Percentiles rank a stretch among this genome's conserved stretches.
These are phyloP conservation scores for Phialophora tarda DNA, from an alignment of 2,329 filamentous ascomycete genomes.

Conservation along the genomic window DNA sequence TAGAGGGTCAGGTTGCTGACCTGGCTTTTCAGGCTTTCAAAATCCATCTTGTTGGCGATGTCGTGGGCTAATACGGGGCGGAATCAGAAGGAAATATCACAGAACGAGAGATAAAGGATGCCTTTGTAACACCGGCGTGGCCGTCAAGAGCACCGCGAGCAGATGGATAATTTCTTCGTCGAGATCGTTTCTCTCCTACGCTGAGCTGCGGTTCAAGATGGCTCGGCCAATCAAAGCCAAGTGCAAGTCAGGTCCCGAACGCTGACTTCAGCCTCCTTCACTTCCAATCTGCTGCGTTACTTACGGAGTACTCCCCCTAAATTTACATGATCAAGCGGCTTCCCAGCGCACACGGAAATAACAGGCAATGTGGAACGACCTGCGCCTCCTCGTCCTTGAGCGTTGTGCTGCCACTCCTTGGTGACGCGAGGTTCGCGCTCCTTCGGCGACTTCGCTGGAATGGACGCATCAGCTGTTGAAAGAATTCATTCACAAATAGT, in stretches of 20 bases:
- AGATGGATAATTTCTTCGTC: slow-evolving; percentile 1
- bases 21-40: slow-evolving; percentile 81
- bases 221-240: background rate
- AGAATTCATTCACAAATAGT: background rate
- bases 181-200: background rate
- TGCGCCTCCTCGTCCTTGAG: background rate
- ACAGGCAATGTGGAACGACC: background rate
- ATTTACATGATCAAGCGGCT: background rate
- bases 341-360: background rate
- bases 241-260: background rate
- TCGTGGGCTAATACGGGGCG: background rate
- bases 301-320: background rate
- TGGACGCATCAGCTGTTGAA: background rate
- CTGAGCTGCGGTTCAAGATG: background rate
- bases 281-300: background rate
- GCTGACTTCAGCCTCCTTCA: background rate
- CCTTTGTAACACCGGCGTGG: background rate
- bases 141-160: background rate
- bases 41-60: slow-evolving; percentile 69
- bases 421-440: background rate
- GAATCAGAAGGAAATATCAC: background rate
- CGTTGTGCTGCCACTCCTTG: background rate
- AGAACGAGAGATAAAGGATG: background rate
- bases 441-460: background rate
- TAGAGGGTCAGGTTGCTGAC: slow-evolving; percentile 93